Conservation (phyloP, 495 filamentous ascomycete genomes). For the Pyrenopolyporus hunteri region DNA sequence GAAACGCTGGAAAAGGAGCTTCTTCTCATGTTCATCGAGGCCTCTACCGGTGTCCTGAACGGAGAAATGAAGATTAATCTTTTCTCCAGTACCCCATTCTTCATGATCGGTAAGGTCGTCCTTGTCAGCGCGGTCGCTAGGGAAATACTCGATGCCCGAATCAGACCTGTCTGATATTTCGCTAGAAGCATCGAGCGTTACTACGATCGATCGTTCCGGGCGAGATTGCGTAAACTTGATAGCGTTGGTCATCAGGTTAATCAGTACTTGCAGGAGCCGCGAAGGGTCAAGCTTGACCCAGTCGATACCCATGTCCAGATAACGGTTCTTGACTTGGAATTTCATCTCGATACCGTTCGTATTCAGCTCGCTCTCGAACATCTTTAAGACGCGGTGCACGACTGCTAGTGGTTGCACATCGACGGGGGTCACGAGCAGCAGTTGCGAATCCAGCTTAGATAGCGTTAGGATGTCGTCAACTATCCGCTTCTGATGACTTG, state of each 20-base stretch:
- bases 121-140: constrained; percentile 56
- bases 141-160: constrained; percentile 57
- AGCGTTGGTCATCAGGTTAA: constrained; percentile 79
- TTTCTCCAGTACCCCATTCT: constrained; percentile 74
- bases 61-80: constrained; percentile 73
- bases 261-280: constrained; percentile 76
- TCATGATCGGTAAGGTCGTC: constrained; percentile 57
- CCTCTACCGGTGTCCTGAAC: constrained; percentile 82
- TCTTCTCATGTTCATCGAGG: constrained; percentile 73
- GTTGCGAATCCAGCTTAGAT: constrained; percentile 83
- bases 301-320: constrained; percentile 65
- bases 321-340: constrained; percentile 70
- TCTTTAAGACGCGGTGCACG: constrained; percentile 72
- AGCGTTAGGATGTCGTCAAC: constrained; percentile 84
- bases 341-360: constrained; percentile 74
- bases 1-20: constrained; percentile 79
- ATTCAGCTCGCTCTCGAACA: constrained; percentile 81
- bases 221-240: constrained; percentile 78
- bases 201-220: constrained; percentile 65
- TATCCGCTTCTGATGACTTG: constrained; percentile 77
- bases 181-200: constrained; percentile 71
- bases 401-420: constrained; percentile 72
- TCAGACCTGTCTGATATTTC: constrained; percentile 54
- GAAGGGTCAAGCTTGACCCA: constrained; percentile 83
- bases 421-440: constrained; percentile 76